Percentiles rank a stretch among this genome's conserved stretches.
Conservation (phyloP, 1,139 yeast genomes). For the Candida sp. region DNA sequence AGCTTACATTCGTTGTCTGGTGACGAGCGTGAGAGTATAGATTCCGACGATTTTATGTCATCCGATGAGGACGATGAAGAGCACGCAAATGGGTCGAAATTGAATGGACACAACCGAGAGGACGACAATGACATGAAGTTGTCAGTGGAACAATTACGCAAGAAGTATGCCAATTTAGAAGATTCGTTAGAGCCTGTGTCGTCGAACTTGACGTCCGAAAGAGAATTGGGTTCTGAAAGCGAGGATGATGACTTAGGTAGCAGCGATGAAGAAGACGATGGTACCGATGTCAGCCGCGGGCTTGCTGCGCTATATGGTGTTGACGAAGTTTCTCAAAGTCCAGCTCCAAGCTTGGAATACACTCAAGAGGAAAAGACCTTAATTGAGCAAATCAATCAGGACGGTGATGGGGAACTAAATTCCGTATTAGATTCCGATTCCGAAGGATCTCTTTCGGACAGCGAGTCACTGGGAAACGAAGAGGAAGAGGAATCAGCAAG, state of each 20-base stretch:
- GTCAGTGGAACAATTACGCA: conserved; percentile 66
- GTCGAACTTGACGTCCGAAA: conserved; percentile 15
- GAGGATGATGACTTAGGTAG: conserved; percentile 11
- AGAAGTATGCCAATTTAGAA: conserved; percentile 63
- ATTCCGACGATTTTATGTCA: conserved; percentile 21
- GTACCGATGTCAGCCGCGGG: conserved; percentile 24
- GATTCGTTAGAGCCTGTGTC: conserved; percentile 18
- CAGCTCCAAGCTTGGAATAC: conserved; percentile 24
- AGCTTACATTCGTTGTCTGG: conserved; percentile 23
- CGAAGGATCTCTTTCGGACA: conserved; percentile 12
- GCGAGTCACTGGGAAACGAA: conserved; percentile 12
- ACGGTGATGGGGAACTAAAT: conserved; percentile 12
- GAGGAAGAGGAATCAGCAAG: conserved; percentile 4
- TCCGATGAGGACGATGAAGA: conserved; percentile 35
- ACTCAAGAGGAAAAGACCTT: conserved; percentile 38
- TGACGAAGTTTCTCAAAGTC: conserved; percentile 11
- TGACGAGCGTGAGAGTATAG: conserved; percentile 21
- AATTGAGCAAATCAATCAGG: conserved; percentile 23
- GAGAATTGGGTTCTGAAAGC: conserved; percentile 7
- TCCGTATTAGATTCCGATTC: conserved; percentile 27
- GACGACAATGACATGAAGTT: conserved; percentile 55
- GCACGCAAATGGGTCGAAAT: conserved; percentile 9
- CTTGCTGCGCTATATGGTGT: conserved; percentile 37
- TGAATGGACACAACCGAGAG: conserved; percentile 10
- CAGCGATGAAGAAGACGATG: conserved; percentile 24